Base-by-base conservation (phyloP, 495 filamentous ascomycete species). In the Delitschia confertaspora region DNA sequence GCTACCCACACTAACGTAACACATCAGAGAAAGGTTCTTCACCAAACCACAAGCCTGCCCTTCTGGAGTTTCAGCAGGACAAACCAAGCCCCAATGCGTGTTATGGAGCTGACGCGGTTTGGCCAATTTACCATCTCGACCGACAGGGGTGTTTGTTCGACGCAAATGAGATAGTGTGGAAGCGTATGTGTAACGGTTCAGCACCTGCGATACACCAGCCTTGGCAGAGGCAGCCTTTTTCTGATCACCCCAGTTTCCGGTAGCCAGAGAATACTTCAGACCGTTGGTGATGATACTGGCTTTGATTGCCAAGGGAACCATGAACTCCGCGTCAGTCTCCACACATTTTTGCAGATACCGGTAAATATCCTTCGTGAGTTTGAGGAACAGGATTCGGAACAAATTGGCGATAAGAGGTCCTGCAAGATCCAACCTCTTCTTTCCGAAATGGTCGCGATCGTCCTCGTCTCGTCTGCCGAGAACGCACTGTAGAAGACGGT, bases 191-290 rank as follows among this genome's bases (percentile, higher is more conserved):
- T 96, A 96, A 57, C 91, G 79, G 71, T 95, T 96, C 40, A 99
- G 70, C 65, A 99, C 93, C 65, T 99, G 91, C 7, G 89, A 95
- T 21, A 99, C 91, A 67, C 91, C 91, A 37, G 91, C 91, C 51
- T 93, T 96, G 1, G 87, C 81, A 51, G 76, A 82, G 51, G 82
- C 83, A 14, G 91, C 89, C 70, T 96, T 96, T 74, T 95, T 99
- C 65, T 96, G 91, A 48, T 96, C 91, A 47, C 93, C 93, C 91
- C 91, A 99, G 64, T 99, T 99, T 44, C 91, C 91, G 6, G 91
- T 99, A n/a, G 91, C 88, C 31, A 99, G 73, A 27, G 88, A 94
- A 59, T 96, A 96, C 62, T 94, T 93, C 54, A 99, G 68, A 32
- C 85, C 93, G 60, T 88, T 89, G 4, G 88, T 93, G 42, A 99